A percentile compares a stretch with the other conserved stretches of the same genome.
These are phyloP conservation scores for Thielaviopsis punctulata DNA, from an alignment of 2,329 filamentous ascomycete genomes.

Conservation along the genomic window DNA sequence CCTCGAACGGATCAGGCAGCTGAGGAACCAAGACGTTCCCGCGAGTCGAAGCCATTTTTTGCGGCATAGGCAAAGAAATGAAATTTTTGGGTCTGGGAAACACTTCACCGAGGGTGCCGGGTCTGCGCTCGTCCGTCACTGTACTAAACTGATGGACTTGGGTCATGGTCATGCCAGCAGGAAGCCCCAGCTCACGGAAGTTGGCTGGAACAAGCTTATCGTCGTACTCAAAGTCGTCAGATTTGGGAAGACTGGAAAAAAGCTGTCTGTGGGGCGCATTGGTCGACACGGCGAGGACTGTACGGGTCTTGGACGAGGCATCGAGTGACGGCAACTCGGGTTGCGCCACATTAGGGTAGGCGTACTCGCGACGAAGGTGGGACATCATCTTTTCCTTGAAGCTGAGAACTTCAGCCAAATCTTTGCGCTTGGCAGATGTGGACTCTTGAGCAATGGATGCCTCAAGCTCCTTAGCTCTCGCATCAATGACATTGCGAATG, in stretches of 20 bases:
- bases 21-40: constrained; percentile 37
- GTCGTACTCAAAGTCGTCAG: constrained; percentile 15
- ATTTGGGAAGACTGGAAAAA: constrained; percentile 59
- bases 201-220: constrained; percentile 20
- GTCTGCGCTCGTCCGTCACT: constrained; percentile 17
- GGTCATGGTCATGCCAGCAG: constrained; percentile 48
- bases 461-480: constrained; percentile 32
- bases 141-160: constrained; percentile 23
- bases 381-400: constrained; percentile 36
- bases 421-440: constrained; percentile 11
- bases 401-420: constrained; percentile 2
- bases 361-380: constrained; percentile 43
- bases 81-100: constrained; percentile 26
- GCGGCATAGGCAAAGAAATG: constrained; percentile 38
- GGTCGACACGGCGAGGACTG: constrained; percentile 61
- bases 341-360: constrained; percentile 23
- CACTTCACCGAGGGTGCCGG: constrained; percentile 52
- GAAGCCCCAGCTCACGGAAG: constrained; percentile 49
- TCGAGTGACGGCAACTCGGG: neutral
- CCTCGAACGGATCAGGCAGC: constrained; percentile 36
- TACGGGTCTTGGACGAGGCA: constrained; percentile 14
- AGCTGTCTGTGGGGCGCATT: constrained; percentile 59
- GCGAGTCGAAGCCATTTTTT: constrained; percentile 52
- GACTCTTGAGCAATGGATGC: constrained; percentile 17
- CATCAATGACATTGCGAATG: constrained; percentile 29